Evolutionary conservation across 345 rosid genomes (phyloP), one percentile per base, ranked within the genome.

Genomic region (Aquilaria sinensis): DNA sequence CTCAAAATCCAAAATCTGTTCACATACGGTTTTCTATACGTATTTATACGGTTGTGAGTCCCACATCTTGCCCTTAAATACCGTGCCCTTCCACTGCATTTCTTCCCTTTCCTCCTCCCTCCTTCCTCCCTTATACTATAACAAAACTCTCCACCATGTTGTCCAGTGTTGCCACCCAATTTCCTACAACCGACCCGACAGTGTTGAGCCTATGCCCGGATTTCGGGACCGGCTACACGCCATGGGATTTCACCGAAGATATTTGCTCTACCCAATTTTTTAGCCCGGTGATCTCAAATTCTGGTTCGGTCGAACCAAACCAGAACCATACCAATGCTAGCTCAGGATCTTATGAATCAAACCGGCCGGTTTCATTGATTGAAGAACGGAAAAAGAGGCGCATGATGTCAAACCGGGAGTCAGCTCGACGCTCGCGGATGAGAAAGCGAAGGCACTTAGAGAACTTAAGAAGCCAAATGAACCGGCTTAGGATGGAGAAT

Each of bases 81-180:
- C 53, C 53, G 63, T 52, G 14, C 86, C 70, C 86, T 81, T 29
- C 74, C 65, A 60, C 79, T 70, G 84, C 96, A 76, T 60, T 82
- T 86, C 92, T 86, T 89, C 95, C 96, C 95, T 92, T 78, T 86
- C 88, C 77, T 80, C 88, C 87, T 75, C 85, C 81, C 68, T 56
- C 81, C 64, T 73, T 56, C 65, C 72, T 72, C 72, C 67, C 56
- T 76, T 73, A 12, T 74, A 67, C 73, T 60, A 53, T 65, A 16
- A 33, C 16, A 31, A 63, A 53, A 68, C 31, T 31, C 32, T 47
- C 30, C 37, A 67, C 66, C 72, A 88, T 85, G 96, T 32, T 74
- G 77, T 81, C 86, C 56, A 32, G 89, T 69, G 58, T 73, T 64
- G 23, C 84, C 88, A 62, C 77, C 82, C 66, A n/a, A 58, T 64